Evolutionary conservation across 2,329 filamentous ascomycete genomes (phyloP), one percentile per base, ranked within the genome.

Genomic region (Chalara sp.): DNA sequence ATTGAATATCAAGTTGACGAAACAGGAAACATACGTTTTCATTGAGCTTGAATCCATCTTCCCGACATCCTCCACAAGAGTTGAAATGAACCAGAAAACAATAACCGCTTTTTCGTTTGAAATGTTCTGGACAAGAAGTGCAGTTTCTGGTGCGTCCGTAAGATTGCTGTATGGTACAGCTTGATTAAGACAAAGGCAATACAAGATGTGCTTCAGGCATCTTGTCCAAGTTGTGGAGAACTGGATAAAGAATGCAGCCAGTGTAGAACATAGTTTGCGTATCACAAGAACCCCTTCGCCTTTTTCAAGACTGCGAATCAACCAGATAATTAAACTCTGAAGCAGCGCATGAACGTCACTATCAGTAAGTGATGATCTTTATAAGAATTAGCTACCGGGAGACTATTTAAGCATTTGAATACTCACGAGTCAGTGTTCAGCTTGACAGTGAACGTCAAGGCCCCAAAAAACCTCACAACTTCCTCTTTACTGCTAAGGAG

Each of bases 371-470:
- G 74, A 73, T 50, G 70, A 66, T 58, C 72, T 78, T 31, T 29
- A 5, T 47, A 11, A 49, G 47, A 61, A 61, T 53, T 46, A 51
- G 7, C 41, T 47, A 48, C 13, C n/a, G 28, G 12, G 41, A 31
- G 8, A 40, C 1, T 13, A 11, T 30, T 4, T 30, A 12, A 4
- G n/a, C 8, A 29, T 28, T 5, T 8, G 6, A 12, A 11, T 21
- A 62, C 74, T 56, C 71, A 87, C 86, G 84, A 89, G 64, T 93
- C 89, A n/a, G 84, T 86, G 65, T 97, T 96, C 52, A 97, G 80
- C 70, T 97, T 99, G 61, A 97, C 83, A 47, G 89, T 95, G 58
- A 96, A 86, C 0, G 92, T 97, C 53, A 96, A 76, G 32, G 91
- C 92, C 11, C 89, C 93, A 65, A 95, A 96, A 70, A 97, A 97